Evolutionary conservation across 2,329 filamentous ascomycete species (phyloP).

Genomic region (Ascocoryne sarcoides): DNA sequence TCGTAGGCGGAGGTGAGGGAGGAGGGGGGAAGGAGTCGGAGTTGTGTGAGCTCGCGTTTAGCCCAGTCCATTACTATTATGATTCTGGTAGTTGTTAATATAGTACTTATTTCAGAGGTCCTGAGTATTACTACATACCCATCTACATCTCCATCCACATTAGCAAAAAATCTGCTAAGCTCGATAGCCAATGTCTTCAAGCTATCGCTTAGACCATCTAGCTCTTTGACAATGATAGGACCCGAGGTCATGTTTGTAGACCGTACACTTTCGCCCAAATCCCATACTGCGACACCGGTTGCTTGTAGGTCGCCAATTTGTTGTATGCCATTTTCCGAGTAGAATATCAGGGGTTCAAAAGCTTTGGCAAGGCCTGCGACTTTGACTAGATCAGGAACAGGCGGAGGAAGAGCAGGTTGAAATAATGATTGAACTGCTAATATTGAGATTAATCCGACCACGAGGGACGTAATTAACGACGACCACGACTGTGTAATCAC

Average conservation of each 20-base stretch:
- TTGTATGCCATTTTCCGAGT: slow-evolving; percentile 78
- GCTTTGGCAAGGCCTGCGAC: slow-evolving; percentile 82
- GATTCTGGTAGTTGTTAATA: slow-evolving; percentile 49
- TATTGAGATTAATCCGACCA: slow-evolving; percentile 56
- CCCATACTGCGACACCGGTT: slow-evolving; percentile 89
- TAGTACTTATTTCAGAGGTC: too few species aligned
- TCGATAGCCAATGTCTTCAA: slow-evolving; percentile 78
- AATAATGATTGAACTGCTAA: slow-evolving; percentile 57
- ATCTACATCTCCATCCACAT: slow-evolving; percentile 88
- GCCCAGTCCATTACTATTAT: slow-evolving; percentile 96
- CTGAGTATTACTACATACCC: too few species aligned
- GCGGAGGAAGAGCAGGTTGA: slow-evolving; percentile 55
- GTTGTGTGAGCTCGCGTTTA: slow-evolving; percentile 67
- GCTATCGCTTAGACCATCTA: slow-evolving; percentile 79
- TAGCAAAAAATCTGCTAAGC: slow-evolving; percentile 84
- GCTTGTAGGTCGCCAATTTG: slow-evolving; percentile 86
- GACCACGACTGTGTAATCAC: slow-evolving; percentile 60
- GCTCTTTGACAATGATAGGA: slow-evolving; percentile 72
- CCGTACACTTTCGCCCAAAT: slow-evolving; percentile 82
- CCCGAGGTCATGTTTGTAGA: slow-evolving; percentile 87
- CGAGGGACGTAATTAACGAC: slow-evolving; percentile 53
- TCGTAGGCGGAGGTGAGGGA: slow-evolving; percentile 66
- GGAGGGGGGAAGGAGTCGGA: slow-evolving; percentile 52
- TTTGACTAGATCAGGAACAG: slow-evolving; percentile 80
- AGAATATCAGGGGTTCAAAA: slow-evolving; percentile 91